A percentile compares a stretch with the other conserved stretches of the same genome.
phyloP scores from a whole-genome alignment of 257 asterid genomes.

The Rubia yunnanensis region DNA sequence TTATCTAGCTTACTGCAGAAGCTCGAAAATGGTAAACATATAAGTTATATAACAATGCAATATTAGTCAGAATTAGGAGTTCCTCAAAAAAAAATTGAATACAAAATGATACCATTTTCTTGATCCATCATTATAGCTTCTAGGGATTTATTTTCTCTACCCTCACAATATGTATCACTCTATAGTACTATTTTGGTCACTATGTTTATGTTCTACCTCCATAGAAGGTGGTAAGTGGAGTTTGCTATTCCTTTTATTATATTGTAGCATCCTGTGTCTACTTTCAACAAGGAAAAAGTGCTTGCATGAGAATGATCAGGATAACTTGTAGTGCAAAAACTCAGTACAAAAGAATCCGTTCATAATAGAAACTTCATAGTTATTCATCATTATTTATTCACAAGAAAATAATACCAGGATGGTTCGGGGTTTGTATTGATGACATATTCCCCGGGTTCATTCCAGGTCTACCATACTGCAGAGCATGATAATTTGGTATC shows the following conservation, averaged over 20 bases:
- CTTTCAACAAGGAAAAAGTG: background rate
- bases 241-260: too few species aligned
- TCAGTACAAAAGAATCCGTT: background rate
- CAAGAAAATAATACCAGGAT: slow-evolving; percentile 12
- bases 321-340: background rate
- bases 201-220: too few species aligned
- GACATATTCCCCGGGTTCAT: slow-evolving; percentile 15
- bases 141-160: background rate
- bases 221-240: too few species aligned
- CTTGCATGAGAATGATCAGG: background rate
- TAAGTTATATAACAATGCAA: background rate
- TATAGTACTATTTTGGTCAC: too few species aligned
- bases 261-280: too few species aligned
- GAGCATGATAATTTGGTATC: slow-evolving; percentile 14
- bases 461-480: slow-evolving; percentile 24
- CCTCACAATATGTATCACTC: background rate
- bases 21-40: background rate
- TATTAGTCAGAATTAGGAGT: background rate
- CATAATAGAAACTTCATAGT: background rate
- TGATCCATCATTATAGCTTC: background rate
- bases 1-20: background rate
- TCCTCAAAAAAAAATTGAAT: background rate
- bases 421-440: slow-evolving; percentile 18
- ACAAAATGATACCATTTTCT: background rate
- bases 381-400: background rate